Evolutionary conservation across 306 rosid species (phyloP).

Genomic region (Acacia confusa): DNA sequence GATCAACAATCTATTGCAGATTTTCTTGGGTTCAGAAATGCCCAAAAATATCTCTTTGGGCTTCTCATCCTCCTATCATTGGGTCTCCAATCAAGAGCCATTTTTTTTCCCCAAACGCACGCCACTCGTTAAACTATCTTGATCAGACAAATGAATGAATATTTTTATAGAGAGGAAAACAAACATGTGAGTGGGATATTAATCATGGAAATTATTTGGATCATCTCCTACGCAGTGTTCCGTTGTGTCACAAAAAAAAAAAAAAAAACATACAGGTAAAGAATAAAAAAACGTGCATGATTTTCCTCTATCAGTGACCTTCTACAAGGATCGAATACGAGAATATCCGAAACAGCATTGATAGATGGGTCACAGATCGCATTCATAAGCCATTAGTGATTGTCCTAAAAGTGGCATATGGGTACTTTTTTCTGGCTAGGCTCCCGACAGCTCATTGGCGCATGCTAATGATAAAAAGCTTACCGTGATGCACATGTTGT

Average conservation of each 20-base stretch:
- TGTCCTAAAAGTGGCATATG: slow-evolving; percentile 19
- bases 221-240: neutral
- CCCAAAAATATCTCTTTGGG: neutral
- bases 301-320: neutral
- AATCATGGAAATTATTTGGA: neutral
- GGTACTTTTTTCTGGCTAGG: slow-evolving; percentile 25
- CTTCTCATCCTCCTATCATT: neutral
- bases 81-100: neutral
- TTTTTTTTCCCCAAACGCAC: too few relatives aligned
- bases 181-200: neutral
- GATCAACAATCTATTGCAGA: too few relatives aligned
- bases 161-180: neutral
- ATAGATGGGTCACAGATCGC: neutral
- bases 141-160: neutral
- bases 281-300: neutral
- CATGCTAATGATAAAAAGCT: slow-evolving; percentile 42
- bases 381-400: slow-evolving; percentile 26
- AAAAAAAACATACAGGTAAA: neutral
- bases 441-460: slow-evolving; percentile 39
- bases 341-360: neutral
- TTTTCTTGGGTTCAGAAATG: neutral
- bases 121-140: neutral
- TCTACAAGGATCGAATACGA: neutral
- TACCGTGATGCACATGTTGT: slow-evolving; percentile 35
- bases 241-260: neutral